phyloP scores from a whole-genome alignment of 1,284 basidiomycete genomes.

The Chalciporus sp. region DNA sequence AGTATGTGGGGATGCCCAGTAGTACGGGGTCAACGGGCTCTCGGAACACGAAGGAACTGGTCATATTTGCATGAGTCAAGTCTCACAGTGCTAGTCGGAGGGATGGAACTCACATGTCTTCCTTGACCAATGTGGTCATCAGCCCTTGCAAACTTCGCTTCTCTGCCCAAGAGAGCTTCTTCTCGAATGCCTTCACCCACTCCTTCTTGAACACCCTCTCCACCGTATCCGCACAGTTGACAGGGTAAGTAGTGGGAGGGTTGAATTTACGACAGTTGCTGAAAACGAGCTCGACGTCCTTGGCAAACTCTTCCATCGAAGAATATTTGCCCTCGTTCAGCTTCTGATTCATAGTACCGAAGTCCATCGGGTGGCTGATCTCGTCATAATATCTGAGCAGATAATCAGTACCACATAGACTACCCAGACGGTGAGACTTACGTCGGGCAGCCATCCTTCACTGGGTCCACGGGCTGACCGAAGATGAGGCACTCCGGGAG shows the following conservation, averaged over 20 bases:
- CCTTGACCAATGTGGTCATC: slow-evolving; percentile 72
- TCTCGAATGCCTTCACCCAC: slow-evolving; percentile 81
- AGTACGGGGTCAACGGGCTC: slow-evolving; percentile 84
- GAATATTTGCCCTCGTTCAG: slow-evolving; percentile 69
- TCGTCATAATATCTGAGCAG: slow-evolving; percentile 84
- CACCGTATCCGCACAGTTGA: slow-evolving; percentile 70
- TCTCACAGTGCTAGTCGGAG: not conserved
- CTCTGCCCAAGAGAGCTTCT: slow-evolving; percentile 77
- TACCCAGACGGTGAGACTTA: slow-evolving; percentile 42
- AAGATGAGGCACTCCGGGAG: slow-evolving; percentile 80
- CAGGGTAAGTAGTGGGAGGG: slow-evolving; percentile 76
- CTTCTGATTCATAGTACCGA: slow-evolving; percentile 81
- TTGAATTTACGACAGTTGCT: slow-evolving; percentile 92
- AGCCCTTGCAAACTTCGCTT: slow-evolving; percentile 79
- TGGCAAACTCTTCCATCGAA: slow-evolving; percentile 81
- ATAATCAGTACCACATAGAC: not conserved
- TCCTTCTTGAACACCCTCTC: slow-evolving; percentile 83
- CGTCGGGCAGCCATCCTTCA: slow-evolving; percentile 84
- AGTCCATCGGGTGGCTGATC: slow-evolving; percentile 94
- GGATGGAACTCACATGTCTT: slow-evolving; percentile 59
- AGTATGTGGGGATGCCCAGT: slow-evolving; percentile 82
- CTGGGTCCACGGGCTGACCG: slow-evolving; percentile 83
- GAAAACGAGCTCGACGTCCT: slow-evolving; percentile 85
- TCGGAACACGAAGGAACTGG: slow-evolving; percentile 76
- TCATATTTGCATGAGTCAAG: slow-evolving; percentile 9